These are phyloP conservation scores for Candida pseudoviswanathii DNA, from an alignment of 1,139 yeast genomes.

Conservation along the genomic window DNA sequence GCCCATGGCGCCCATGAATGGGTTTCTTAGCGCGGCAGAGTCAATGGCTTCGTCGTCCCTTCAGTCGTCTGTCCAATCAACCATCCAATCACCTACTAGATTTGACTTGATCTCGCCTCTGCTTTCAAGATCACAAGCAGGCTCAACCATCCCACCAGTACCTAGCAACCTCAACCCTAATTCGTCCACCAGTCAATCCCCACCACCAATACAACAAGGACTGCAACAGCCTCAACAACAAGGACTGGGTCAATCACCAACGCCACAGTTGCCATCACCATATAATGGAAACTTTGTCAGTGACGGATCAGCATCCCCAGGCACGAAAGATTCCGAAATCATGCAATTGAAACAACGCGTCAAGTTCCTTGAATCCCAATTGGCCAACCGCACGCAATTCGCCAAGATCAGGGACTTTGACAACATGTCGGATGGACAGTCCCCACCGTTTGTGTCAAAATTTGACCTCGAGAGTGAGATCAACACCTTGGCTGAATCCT, in stretches of 20 bases:
- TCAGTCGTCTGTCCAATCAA: not conserved
- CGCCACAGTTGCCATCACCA: slow-evolving; percentile 7
- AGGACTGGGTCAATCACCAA: not conserved
- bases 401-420: slow-evolving; percentile 6
- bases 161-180: slow-evolving; percentile 11
- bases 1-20: not conserved
- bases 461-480: slow-evolving; percentile 42
- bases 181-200: slow-evolving; percentile 1
- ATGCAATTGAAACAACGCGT: slow-evolving; percentile 23
- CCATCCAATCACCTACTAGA: slow-evolving; percentile 2
- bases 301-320: slow-evolving; percentile 5
- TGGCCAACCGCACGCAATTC: slow-evolving; percentile 11
- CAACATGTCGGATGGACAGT: slow-evolving; percentile 17
- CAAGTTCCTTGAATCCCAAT: slow-evolving; percentile 22
- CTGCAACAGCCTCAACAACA: slow-evolving; percentile 3
- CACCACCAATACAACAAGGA: not conserved
- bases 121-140: slow-evolving; percentile 2
- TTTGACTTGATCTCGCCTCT: slow-evolving; percentile 1
- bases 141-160: slow-evolving; percentile 10
- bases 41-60: not conserved
- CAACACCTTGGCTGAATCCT: slow-evolving; percentile 31
- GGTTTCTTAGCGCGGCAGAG: not conserved
- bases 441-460: slow-evolving; percentile 35
- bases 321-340: slow-evolving; percentile 17
- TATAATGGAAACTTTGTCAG: not conserved